phyloP scores from a whole-genome alignment of 768 basidiomycete genomes.

The Naganishia kalamii region DNA sequence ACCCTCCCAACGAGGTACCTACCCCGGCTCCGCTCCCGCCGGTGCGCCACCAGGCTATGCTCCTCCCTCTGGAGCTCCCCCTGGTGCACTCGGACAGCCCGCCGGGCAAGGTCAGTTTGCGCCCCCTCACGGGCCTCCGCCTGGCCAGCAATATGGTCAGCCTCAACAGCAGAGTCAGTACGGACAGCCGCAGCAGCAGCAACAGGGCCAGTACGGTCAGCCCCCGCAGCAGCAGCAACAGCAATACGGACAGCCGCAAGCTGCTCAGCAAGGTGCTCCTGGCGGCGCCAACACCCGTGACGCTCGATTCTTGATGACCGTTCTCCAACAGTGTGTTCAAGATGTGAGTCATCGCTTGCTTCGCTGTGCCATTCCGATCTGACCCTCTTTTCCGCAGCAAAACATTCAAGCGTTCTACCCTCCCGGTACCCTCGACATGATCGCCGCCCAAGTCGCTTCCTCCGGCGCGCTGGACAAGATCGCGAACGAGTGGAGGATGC shows the following conservation, averaged over 20 bases:
- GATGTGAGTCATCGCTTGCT: slow-evolving; percentile 33
- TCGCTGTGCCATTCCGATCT: neutral
- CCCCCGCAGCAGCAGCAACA: slow-evolving; percentile 21
- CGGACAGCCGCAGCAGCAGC: slow-evolving; percentile 29
- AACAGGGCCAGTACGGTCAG: slow-evolving; percentile 26
- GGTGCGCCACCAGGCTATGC: slow-evolving; percentile 18
- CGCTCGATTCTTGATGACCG: slow-evolving; percentile 30
- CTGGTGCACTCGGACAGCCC: slow-evolving; percentile 25
- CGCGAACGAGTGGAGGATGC: slow-evolving; percentile 45
- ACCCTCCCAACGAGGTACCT: neutral
- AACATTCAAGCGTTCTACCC: slow-evolving; percentile 49
- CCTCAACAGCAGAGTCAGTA: slow-evolving; percentile 9
- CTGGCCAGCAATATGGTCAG: slow-evolving; percentile 25
- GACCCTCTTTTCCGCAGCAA: slow-evolving; percentile 35
- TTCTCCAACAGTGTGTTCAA: slow-evolving; percentile 45
- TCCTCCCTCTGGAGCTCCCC: slow-evolving; percentile 27
- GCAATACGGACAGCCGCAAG: slow-evolving; percentile 24
- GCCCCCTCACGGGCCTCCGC: no score
- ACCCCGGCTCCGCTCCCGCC: slow-evolving; percentile 1
- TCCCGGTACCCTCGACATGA: slow-evolving; percentile 44
- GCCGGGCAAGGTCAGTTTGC: slow-evolving; percentile 14
- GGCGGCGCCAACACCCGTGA: slow-evolving; percentile 30
- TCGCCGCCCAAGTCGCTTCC: slow-evolving; percentile 46
- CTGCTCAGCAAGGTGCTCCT: slow-evolving; percentile 19
- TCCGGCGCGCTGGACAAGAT: slow-evolving; percentile 45